Base-by-base conservation (phyloP, 768 basidiomycete species). In the Trametes sanguinea region DNA sequence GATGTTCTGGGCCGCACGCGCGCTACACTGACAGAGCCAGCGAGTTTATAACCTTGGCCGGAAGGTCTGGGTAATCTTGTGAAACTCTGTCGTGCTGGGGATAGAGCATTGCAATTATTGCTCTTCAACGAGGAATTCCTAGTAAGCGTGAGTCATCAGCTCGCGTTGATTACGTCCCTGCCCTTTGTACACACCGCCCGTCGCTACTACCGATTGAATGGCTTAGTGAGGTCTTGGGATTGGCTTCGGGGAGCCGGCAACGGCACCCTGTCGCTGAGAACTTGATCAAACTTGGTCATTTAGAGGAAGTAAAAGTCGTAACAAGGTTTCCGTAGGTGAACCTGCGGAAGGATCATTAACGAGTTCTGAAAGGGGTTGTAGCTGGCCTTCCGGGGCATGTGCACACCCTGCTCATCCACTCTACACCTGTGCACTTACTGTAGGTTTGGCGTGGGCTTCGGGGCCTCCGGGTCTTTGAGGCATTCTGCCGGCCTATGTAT, bases 21-120 rank as follows among this genome's bases (percentile, higher is more conserved):
- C 83, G 85, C 86, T 89, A 89, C 88, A 89, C 88, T 89, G 87
- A 89, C 87, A 84, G 86, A 85, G 86, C 87, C 88, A 89, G 87
- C 84, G 86, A 88, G 87, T 88, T 82, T 75, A 80, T 81, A 77
- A 78, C 85, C 87, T 88, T 84, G 84, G 76, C 87, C 81, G 85
- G 81, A 86, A 88, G 85, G 86, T 80, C 80, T 79, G 83, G 85
- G 85, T 85, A 86, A 86, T 85, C 85, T 85, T 85, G 84, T 86
- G 83, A 86, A 86, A 85, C 84, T 82, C 81, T 81, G 84, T 86
- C 83, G 83, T 87, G 85, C 83, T 86, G 86, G 87, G 87, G 86
- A 88, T 88, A 87, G 88, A 88, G 86, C 85, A 88, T 88, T 89
- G 87, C 85, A 88, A 89, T 88, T 90, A 88, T 89, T 85, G 87